Evolutionary conservation across 176 grass and related monocot genomes (phyloP).

Genomic region (Oryza longistaminata): DNA sequence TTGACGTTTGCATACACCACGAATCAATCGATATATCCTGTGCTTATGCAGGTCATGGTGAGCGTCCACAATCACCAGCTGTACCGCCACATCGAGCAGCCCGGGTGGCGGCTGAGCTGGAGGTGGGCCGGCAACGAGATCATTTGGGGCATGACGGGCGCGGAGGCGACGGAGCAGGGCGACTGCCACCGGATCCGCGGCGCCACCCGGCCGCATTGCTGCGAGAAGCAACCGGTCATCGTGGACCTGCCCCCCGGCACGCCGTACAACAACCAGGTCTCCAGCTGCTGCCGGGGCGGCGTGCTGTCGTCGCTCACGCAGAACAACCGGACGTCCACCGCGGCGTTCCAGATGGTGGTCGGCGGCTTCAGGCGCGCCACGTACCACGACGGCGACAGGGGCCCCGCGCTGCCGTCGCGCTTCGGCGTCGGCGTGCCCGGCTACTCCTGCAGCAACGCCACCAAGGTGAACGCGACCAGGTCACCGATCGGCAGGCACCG

Average conservation of each 20-base stretch:
- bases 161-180: slow-evolving; percentile 66
- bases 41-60: slow-evolving; percentile 49
- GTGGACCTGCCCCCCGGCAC: slow-evolving; percentile 47
- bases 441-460: slow-evolving; percentile 67
- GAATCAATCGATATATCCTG: neutral
- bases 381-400: neutral
- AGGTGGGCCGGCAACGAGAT: slow-evolving; percentile 52
- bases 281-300: slow-evolving; percentile 68
- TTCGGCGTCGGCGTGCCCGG: slow-evolving; percentile 70
- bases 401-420: slow-evolving; percentile 28
- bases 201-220: slow-evolving; percentile 52
- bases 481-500: slow-evolving; percentile 21
- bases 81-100: slow-evolving; percentile 71
- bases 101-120: slow-evolving; percentile 80
- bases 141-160: slow-evolving; percentile 48
- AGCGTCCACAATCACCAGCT: slow-evolving; percentile 78
- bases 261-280: slow-evolving; percentile 50
- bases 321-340: neutral
- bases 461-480: slow-evolving; percentile 45
- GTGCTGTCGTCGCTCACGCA: slow-evolving; percentile 56
- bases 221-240: slow-evolving; percentile 46
- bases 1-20: neutral
- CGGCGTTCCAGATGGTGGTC: slow-evolving; percentile 58
- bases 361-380: neutral
- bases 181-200: slow-evolving; percentile 43